phyloP scores from a whole-genome alignment of 331 rosid species.

The Quercus phellos region DNA sequence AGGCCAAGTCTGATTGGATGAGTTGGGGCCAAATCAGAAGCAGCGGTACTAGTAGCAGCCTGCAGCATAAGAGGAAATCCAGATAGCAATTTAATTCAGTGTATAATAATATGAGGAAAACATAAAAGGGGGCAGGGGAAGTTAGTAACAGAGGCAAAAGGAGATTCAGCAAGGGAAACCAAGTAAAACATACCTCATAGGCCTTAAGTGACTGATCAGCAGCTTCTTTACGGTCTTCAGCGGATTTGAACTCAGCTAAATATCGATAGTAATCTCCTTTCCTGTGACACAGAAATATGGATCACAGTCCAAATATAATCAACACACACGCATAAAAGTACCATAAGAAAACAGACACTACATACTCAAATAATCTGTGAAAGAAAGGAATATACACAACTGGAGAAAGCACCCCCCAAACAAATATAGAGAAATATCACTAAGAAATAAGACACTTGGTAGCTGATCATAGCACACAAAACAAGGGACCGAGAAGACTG shows the following conservation, averaged over 20 bases:
- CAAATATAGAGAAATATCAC: neutral
- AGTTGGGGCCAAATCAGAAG: conserved; percentile 38
- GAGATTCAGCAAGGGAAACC: neutral
- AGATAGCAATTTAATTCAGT: neutral
- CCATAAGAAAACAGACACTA: neutral
- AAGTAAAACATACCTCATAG: conserved; percentile 27
- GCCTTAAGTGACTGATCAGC: conserved; percentile 42
- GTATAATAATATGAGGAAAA: neutral
- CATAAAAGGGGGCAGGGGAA: neutral
- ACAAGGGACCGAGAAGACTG: no score
- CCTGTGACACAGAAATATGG: conserved; percentile 13
- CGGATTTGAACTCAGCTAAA: conserved; percentile 39
- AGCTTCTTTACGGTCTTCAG: conserved; percentile 33
- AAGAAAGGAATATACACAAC: neutral
- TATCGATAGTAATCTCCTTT: conserved; percentile 49
- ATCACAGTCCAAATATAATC: neutral
- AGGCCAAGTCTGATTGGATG: conserved; percentile 43
- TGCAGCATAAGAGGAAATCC: conserved; percentile 2
- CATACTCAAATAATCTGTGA: neutral
- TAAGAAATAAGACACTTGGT: no score
- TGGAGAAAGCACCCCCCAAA: neutral
- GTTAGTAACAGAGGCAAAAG: neutral
- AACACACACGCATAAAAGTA: neutral
- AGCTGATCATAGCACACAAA: no score
- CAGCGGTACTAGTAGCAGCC: conserved; percentile 26